A percentile compares a stretch with the other conserved stretches of the same genome.
These are phyloP conservation scores for Solanum hybrid DNA, from an alignment of 305 asterid genomes.

Conservation along the genomic window DNA sequence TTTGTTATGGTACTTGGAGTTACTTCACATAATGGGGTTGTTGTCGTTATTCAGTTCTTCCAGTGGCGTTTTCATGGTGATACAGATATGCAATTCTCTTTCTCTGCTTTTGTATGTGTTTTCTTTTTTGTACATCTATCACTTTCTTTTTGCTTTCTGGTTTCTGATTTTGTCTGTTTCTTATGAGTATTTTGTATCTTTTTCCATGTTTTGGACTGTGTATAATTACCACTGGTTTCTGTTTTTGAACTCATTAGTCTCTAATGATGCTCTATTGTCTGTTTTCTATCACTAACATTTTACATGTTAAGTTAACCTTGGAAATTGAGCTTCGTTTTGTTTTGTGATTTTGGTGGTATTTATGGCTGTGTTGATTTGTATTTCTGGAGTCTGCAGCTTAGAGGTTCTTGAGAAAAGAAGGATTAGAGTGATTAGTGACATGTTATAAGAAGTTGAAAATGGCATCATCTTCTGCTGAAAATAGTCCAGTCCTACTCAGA, in stretches of 20 bases:
- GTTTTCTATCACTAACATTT: neutral
- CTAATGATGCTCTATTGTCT: neutral
- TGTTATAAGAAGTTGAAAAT: constrained; percentile 12
- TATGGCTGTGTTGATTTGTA: neutral
- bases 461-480: constrained; percentile 20
- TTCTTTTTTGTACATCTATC: neutral
- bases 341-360: neutral
- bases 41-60: constrained; percentile 17
- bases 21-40: constrained; percentile 20
- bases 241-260: neutral
- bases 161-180: too few species aligned
- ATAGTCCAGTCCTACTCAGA: constrained; percentile 13
- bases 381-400: constrained; percentile 4
- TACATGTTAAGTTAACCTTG: neutral
- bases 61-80: constrained; percentile 3
- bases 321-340: neutral
- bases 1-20: constrained; percentile 13
- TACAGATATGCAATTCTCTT: neutral
- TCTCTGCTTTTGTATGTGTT: neutral
- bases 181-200: neutral
- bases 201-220: neutral
- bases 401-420: neutral
- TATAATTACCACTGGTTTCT: neutral
- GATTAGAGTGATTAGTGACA: neutral
- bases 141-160: neutral